Base-by-base conservation (phyloP, 2,329 filamentous ascomycete species). In the Cladosporium sp. region DNA sequence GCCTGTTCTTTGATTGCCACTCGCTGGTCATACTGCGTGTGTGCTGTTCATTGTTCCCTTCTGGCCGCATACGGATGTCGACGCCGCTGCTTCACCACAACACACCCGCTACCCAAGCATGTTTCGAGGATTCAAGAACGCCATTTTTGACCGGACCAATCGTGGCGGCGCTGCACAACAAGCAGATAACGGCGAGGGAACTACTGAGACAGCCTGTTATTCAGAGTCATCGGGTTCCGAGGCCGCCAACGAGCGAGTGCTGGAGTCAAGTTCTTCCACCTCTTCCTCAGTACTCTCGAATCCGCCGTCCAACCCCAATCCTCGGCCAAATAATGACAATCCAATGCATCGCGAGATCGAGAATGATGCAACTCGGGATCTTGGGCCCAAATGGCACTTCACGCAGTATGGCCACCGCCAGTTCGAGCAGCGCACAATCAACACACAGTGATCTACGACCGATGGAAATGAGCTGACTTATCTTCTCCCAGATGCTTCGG, bases 401-500 rank as follows among this genome's bases (percentile, higher is more conserved):
- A 67, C 65, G 28, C 70, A 68, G 70, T 70, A 65, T 65, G 66
- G 52, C 55, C 56, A 58, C 49, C 63, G 58, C 64, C 31, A 53
- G 29, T 21, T 35, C 33, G 26, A 40, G 35, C 60, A 55, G 31
- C 40, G 18, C 49, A 44, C 28, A 55, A 57, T 23, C 31, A 37
- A 23, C 29, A 40, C 33, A 14, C 33, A 40, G 12, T 33, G 29
- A 57, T 21, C 23, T 57, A 21, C 18, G 16, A 37, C 6, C 10
- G 14, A 40, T 55, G 31, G 31, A 21, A 40, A 14, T 18, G n/a
- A 8, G 40, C 62, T 65, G 55, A 65, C 55, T 21, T 40, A 2
- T 12, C 23, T 21, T 49, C 69, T 67, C 65, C 76, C 37, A 98
- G 94, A 84, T 98, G 95, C 85, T 99, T 99, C 82, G 95, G 95